A percentile compares a stretch with the other conserved stretches of the same genome.
These are phyloP conservation scores for Talaromyces wortmannii DNA, from an alignment of 495 filamentous ascomycete species.

Conservation along the genomic window DNA sequence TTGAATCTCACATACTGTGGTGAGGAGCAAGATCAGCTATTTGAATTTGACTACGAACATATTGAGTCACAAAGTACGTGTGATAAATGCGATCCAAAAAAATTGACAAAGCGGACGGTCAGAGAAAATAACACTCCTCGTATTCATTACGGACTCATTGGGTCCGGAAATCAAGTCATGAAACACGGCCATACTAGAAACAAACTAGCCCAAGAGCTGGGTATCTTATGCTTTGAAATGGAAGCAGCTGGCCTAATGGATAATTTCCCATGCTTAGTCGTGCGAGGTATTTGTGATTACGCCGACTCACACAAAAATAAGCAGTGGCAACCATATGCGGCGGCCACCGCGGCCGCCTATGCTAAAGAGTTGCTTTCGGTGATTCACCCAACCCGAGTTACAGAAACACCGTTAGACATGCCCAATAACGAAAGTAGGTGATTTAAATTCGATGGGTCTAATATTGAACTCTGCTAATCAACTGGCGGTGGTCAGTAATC, in stretches of 20 bases:
- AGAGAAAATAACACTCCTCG: neutral
- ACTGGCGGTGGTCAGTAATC: neutral
- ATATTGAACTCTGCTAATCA: neutral
- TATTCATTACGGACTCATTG: slow-evolving; percentile 13
- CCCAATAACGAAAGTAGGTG: neutral
- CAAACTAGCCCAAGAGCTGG: slow-evolving; percentile 19
- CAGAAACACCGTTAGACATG: neutral
- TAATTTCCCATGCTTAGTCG: slow-evolving; percentile 18
- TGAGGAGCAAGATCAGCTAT: slow-evolving; percentile 18
- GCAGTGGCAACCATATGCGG: slow-evolving; percentile 22
- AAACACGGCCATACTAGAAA: slow-evolving; percentile 8
- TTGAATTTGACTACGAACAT: slow-evolving; percentile 20
- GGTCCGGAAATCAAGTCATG: slow-evolving; percentile 10
- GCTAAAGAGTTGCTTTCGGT: slow-evolving; percentile 18
- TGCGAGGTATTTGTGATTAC: slow-evolving; percentile 26
- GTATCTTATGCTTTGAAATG: slow-evolving; percentile 21
- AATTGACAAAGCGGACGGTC: neutral
- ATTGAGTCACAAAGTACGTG: neutral
- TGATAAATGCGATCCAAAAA: neutral
- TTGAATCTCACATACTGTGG: slow-evolving; percentile 13
- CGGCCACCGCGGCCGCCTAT: slow-evolving; percentile 21
- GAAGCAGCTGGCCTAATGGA: slow-evolving; percentile 27
- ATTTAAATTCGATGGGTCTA: neutral
- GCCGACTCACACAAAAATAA: slow-evolving; percentile 26
- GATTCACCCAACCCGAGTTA: slow-evolving; percentile 6